phyloP scores from a whole-genome alignment of 352 stramenopile species.

The Pythium phragmiticola region DNA sequence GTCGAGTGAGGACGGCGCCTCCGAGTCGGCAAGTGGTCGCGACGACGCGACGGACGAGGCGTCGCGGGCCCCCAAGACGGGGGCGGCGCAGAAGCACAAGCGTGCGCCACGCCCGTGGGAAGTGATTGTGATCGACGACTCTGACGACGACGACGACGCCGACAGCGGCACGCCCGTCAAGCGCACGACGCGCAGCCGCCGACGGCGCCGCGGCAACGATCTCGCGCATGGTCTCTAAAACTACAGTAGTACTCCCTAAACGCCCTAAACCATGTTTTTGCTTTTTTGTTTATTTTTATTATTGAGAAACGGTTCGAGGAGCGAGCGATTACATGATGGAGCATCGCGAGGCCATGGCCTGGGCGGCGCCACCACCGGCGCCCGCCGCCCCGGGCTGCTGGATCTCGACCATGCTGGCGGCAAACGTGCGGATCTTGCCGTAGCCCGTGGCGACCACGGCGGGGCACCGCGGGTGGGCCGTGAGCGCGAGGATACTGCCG shows the following conservation, averaged over 20 bases:
- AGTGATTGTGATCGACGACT: constrained; percentile 82
- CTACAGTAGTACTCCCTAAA: not conserved
- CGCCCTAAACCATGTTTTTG: no score
- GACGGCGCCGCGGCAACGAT: constrained; percentile 13
- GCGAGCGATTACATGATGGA: constrained; percentile 60
- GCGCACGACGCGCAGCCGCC: constrained; percentile 29
- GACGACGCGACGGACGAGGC: not conserved
- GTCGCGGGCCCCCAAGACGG: not conserved
- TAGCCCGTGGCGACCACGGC: constrained; percentile 52
- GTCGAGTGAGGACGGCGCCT: not conserved
- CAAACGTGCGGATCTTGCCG: constrained; percentile 67
- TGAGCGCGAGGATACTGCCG: constrained; percentile 48
- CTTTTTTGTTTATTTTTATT: no score
- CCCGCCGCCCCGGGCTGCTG: constrained; percentile 33
- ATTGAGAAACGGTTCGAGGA: not conserved
- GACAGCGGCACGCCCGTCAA: constrained; percentile 11
- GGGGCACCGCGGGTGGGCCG: constrained; percentile 71
- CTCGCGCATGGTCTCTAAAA: constrained; percentile 24
- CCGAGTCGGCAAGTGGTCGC: not conserved
- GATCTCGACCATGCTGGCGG: constrained; percentile 66
- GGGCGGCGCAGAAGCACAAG: constrained; percentile 27
- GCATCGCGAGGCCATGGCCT: constrained; percentile 45
- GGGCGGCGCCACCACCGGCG: constrained; percentile 17
- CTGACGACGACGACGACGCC: constrained; percentile 34
- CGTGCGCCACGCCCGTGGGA: constrained; percentile 49